phyloP scores from a whole-genome alignment of 768 basidiomycete genomes.

The Sporobolomyces pararoseus region DNA sequence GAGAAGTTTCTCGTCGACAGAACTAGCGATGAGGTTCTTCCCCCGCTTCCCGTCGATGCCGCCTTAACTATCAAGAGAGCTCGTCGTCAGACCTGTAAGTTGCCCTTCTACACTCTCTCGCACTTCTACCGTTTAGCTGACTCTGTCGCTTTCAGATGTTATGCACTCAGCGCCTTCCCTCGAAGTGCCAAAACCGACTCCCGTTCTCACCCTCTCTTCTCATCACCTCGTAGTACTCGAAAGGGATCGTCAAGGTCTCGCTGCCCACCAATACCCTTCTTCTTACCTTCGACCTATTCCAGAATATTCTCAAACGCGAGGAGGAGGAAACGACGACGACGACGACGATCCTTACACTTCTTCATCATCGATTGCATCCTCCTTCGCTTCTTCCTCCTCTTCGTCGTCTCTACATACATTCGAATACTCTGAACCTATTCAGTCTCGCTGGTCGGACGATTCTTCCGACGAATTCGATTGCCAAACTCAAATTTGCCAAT shows the following conservation, averaged over 20 bases:
- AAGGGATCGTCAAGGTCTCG: slow-evolving; percentile 12
- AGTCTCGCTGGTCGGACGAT: slow-evolving; percentile 11
- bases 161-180: slow-evolving; percentile 1
- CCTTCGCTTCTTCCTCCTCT: neutral
- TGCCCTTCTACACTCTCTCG: neutral
- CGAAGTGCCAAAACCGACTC: neutral
- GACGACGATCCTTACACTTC: neutral
- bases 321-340: no score
- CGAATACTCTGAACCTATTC: neutral
- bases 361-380: neutral
- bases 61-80: neutral
- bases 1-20: neutral
- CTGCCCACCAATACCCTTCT: neutral
- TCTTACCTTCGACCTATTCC: slow-evolving; percentile 1
- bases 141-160: neutral
- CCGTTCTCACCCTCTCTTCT: slow-evolving; percentile 2
- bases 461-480: slow-evolving; percentile 4
- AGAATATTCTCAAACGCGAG: neutral
- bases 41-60: neutral
- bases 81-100: slow-evolving; percentile 11
- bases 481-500: neutral
- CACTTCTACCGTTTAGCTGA: neutral
- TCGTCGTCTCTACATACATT: neutral
- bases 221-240: slow-evolving; percentile 12
- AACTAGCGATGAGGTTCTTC: neutral